Conservation (phyloP, 176 grass and related monocot genomes). For the Eragrostis curvula region DNA sequence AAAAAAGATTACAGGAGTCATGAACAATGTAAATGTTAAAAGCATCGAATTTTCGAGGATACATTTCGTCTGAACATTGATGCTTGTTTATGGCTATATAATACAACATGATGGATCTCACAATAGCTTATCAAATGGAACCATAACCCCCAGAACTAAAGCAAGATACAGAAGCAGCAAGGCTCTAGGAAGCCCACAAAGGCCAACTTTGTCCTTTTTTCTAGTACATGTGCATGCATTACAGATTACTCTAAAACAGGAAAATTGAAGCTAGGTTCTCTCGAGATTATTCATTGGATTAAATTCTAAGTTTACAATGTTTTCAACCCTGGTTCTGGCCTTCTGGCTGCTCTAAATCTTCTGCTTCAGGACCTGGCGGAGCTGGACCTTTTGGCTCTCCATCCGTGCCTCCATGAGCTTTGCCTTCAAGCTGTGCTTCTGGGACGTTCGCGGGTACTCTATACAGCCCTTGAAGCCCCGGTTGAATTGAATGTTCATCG, state of each 20-base stretch:
- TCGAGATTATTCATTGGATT: constrained; percentile 53
- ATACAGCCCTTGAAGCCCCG: constrained; percentile 81
- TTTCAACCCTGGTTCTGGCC: constrained; percentile 1
- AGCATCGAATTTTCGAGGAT: neutral
- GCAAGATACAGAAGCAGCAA: constrained; percentile 55
- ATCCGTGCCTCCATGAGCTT: constrained; percentile 92
- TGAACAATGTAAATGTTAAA: neutral
- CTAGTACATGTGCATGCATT: constrained; percentile 51
- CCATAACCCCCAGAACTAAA: constrained; percentile 29
- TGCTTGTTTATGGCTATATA: constrained; percentile 61
- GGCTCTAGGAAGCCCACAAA: constrained; percentile 40
- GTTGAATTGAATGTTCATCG: constrained; percentile 69
- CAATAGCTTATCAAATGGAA: constrained; percentile 26
- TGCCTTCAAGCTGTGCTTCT: constrained; percentile 92
- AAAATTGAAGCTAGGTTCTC: constrained; percentile 41
- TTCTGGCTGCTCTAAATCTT: constrained; percentile 63
- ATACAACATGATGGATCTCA: constrained; percentile 48
- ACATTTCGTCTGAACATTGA: constrained; percentile 40
- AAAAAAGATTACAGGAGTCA: neutral
- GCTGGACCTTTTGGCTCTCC: constrained; percentile 92
- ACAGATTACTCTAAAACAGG: constrained; percentile 48
- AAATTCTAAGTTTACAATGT: constrained; percentile 38
- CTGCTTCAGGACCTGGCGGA: constrained; percentile 91
- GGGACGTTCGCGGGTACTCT: constrained; percentile 71
- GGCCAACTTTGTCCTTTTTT: constrained; percentile 12